phyloP scores from a whole-genome alignment of 2,329 filamentous ascomycete genomes.

The Camillea tinctor region DNA sequence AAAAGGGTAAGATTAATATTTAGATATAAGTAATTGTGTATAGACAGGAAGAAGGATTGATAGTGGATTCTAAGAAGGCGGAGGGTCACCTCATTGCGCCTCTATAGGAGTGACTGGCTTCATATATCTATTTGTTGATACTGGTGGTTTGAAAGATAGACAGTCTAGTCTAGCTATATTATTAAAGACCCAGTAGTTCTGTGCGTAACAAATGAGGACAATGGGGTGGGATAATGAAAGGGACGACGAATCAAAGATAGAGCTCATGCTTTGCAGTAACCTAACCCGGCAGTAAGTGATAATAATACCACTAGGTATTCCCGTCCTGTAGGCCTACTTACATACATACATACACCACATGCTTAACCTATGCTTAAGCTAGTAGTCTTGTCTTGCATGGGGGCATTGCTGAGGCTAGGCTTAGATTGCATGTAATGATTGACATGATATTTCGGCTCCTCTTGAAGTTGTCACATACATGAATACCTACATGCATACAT shows the following conservation, averaged over 20 bases:
- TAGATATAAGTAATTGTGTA: not conserved
- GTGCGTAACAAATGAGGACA: slow-evolving; percentile 5
- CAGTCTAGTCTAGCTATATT: not conserved
- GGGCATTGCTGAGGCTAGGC: not conserved
- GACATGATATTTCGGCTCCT: slow-evolving; percentile 2
- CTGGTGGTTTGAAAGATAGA: not conserved
- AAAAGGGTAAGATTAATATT: slow-evolving; percentile 1
- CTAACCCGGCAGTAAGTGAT: slow-evolving; percentile 1
- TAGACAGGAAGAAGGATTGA: not conserved
- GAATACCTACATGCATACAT: slow-evolving; percentile 4
- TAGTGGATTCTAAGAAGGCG: not conserved
- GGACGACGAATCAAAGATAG: slow-evolving; percentile 9
- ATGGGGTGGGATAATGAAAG: slow-evolving; percentile 1
- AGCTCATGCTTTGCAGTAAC: not conserved
- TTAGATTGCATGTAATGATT: not conserved
- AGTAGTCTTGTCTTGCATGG: slow-evolving; percentile 13
- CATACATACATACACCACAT: too few relatives aligned
- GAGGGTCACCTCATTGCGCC: slow-evolving; percentile 2
- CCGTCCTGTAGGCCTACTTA: not conserved
- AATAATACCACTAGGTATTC: not conserved
- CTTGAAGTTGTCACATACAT: not conserved
- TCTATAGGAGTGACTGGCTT: slow-evolving; percentile 15
- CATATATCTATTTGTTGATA: slow-evolving; percentile 18
- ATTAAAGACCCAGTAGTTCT: slow-evolving; percentile 2
- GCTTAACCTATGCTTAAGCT: too few relatives aligned